Conservation (phyloP, 2,329 filamentous ascomycete species). For the Knufia fluminis region DNA sequence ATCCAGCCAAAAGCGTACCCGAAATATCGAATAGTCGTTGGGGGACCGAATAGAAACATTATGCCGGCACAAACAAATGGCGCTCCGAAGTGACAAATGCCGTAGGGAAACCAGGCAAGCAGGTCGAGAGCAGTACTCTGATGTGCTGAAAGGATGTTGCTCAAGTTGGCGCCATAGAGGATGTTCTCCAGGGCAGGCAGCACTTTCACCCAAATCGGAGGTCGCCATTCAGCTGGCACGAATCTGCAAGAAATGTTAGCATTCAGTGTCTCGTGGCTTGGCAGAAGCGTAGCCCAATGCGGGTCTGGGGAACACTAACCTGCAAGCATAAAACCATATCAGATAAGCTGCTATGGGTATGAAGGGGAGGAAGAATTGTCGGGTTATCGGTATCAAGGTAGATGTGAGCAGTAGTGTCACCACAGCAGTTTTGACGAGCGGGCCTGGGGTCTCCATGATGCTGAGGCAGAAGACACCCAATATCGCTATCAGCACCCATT, state of each 20-base stretch:
- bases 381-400: conserved; percentile 70
- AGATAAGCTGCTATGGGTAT: conserved; percentile 78
- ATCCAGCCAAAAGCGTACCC: conserved; percentile 86
- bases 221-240: conserved; percentile 78
- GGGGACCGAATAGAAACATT: conserved; percentile 82
- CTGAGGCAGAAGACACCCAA: conserved; percentile 74
- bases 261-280: background rate
- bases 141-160: conserved; percentile 88
- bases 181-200: conserved; percentile 93
- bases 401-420: conserved; percentile 59
- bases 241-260: conserved; percentile 49
- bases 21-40: conserved; percentile 74
- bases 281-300: background rate
- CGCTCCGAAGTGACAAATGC: conserved; percentile 78
- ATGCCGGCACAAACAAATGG: conserved; percentile 68
- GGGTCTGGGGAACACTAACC: conserved; percentile 51
- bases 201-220: conserved; percentile 91
- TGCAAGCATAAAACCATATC: conserved; percentile 83
- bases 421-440: conserved; percentile 65
- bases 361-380: conserved; percentile 85
- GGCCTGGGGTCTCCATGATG: conserved; percentile 69
- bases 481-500: conserved; percentile 67
- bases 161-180: conserved; percentile 88
- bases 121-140: conserved; percentile 75
- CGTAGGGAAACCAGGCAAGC: conserved; percentile 88